Base-by-base conservation (phyloP, 2,329 filamentous ascomycete genomes). In the Xylaria sp. region DNA sequence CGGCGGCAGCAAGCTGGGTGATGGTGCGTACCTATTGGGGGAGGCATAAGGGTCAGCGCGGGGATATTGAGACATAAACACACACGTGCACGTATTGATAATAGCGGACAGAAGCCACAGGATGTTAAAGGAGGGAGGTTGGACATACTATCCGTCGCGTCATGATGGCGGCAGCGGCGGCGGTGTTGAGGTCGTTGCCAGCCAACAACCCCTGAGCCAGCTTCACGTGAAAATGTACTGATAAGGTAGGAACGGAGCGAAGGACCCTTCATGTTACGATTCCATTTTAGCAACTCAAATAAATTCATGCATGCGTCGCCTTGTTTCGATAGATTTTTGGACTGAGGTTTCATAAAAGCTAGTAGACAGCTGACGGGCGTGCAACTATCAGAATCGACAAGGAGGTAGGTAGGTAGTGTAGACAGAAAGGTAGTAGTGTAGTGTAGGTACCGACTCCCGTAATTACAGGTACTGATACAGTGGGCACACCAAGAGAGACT, bases 1-100 rank as follows among this genome's bases (percentile, higher is more conserved):
- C 85, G 66, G 94, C 85, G 66, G 89, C 84, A 72, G 87, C 84
- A 78, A 96, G 89, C 86, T 98, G 93, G 78, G 92, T 85, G 77
- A 91, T 88, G 72, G 94, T 94, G 75, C 88, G 87, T 74, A 89
- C 85, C 87, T 89, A 69, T 54, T 9, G 2, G 39, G 23, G 23
- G 31, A 41, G n/a, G 28, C 8, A 20, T 56, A 52, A 23, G 52
- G 23, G 61, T 75, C 66, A 77, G 71, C 65, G 31, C 46, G 20
- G 48, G 48, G 18, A 46, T 0, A 18, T 56, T 41, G 6, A 33
- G 13, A 33, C 28, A 2, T 5, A 28, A 28, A 28, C 28, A 28
- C 28, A 28, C 28, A 5, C 7, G 8, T 41, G 25, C 52, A 52
- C 13, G 6, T 8, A 20, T 31, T 4, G 55, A 28, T 13, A 3